Percentiles rank a stretch among this genome's conserved stretches.
These are phyloP conservation scores for Fragilariopsis cylindrus DNA, from an alignment of 108 stramenopile species.

Conservation along the genomic window DNA sequence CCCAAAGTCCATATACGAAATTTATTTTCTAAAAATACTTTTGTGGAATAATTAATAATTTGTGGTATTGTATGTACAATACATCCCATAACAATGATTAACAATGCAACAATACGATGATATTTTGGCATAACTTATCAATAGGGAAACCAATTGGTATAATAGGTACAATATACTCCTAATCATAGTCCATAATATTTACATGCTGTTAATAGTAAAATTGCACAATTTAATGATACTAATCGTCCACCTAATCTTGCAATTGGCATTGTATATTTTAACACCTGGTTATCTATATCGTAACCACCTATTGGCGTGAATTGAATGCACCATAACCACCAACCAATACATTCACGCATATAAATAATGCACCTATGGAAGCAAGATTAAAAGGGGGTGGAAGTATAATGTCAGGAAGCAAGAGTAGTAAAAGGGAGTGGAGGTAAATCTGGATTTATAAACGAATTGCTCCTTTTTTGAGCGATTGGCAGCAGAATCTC, in stretches of 20 bases:
- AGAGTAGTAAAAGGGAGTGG: no score
- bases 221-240: constrained; percentile 2
- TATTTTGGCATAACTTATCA: constrained; percentile 36
- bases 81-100: constrained; percentile 28
- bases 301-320: not conserved
- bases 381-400: no score
- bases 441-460: no score
- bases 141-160: constrained; percentile 26
- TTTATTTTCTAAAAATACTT: not conserved
- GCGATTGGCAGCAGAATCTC: no score
- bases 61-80: constrained; percentile 34
- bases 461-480: no score
- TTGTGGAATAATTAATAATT: constrained; percentile 33
- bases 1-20: constrained; percentile 22
- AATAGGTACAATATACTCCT: not conserved
- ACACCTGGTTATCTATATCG: not conserved
- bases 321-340: not conserved
- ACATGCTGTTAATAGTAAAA: constrained; percentile 1
- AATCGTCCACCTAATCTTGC: constrained; percentile 7
- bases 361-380: not conserved
- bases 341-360: not conserved
- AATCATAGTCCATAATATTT: constrained; percentile 4
- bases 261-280: constrained; percentile 3
- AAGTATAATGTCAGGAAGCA: no score
- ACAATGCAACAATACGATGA: constrained; percentile 27